Evolutionary conservation across 2,329 filamentous ascomycete genomes (phyloP).

Genomic region (Fusarium sp.): DNA sequence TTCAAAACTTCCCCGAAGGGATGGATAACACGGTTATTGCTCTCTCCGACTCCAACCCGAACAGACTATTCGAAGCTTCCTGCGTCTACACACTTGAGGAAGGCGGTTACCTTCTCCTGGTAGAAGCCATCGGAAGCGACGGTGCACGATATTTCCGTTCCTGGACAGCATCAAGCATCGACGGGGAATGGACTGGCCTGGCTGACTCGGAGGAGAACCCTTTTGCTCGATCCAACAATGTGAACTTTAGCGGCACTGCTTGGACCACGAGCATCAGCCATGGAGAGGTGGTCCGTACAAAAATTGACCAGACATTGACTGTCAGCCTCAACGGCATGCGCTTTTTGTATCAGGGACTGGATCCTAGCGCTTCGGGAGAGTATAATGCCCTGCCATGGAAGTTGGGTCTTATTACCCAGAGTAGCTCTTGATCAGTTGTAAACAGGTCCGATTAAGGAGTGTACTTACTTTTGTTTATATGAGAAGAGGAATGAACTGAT

Average conservation of each 20-base stretch:
- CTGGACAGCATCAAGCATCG: neutral
- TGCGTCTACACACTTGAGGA: neutral
- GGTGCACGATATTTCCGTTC: neutral
- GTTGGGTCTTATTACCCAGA: neutral
- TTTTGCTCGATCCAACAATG: neutral
- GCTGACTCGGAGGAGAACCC: neutral
- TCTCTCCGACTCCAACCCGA: neutral
- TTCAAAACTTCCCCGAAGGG: neutral
- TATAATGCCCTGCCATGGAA: neutral
- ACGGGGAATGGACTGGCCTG: neutral
- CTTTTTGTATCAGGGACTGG: neutral
- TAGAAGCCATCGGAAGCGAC: neutral
- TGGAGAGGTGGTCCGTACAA: neutral
- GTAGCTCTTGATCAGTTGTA: neutral
- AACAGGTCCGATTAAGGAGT: neutral
- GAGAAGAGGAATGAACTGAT: neutral
- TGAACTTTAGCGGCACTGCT: neutral
- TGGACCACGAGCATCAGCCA: neutral
- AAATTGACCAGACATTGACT: neutral
- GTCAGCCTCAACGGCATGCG: neutral
- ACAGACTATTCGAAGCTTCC: neutral
- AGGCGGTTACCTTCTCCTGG: neutral
- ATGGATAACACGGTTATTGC: neutral
- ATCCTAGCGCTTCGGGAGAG: neutral
- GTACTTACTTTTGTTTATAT: neutral